Conservation (phyloP, 2,329 filamentous ascomycete genomes). For the Fusarium drepaniforme region DNA sequence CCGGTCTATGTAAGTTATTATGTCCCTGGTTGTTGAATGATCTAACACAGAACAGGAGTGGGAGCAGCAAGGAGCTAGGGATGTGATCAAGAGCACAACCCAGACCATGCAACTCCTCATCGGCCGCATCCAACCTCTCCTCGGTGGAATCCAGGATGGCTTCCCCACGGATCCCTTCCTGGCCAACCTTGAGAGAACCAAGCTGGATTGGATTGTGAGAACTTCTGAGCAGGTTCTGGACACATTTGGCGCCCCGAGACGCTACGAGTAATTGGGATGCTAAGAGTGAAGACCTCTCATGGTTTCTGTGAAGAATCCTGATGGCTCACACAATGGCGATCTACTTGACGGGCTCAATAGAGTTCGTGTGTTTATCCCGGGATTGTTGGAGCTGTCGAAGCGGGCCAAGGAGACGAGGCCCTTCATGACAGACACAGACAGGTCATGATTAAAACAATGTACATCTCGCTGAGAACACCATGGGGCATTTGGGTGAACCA, state of each 20-base stretch:
- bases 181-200: constrained; percentile 51
- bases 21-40: neutral
- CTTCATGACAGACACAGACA: constrained; percentile 12
- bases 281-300: constrained; percentile 11
- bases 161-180: constrained; percentile 56
- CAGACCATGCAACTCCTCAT: constrained; percentile 56
- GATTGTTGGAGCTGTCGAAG: constrained; percentile 25
- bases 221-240: constrained; percentile 52
- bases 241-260: constrained; percentile 44
- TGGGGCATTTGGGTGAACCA: constrained; percentile 35
- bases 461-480: constrained; percentile 37
- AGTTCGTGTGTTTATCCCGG: neutral
- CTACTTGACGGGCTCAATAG: constrained; percentile 3
- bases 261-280: constrained; percentile 45
- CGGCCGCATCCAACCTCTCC: constrained; percentile 49
- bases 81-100: constrained; percentile 54
- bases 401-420: constrained; percentile 23
- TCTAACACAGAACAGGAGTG: constrained; percentile 50
- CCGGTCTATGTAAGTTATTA: constrained; percentile 61
- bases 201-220: constrained; percentile 55
- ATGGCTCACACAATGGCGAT: constrained; percentile 6
- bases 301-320: constrained; percentile 14
- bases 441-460: constrained; percentile 46
- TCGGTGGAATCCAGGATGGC: constrained; percentile 50
- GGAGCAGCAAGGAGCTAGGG: constrained; percentile 51